Percentiles rank a stretch among this genome's conserved stretches.
Evolutionary conservation across 2,329 filamentous ascomycete genomes (phyloP).

Genomic region (Venturia oleaginea): DNA sequence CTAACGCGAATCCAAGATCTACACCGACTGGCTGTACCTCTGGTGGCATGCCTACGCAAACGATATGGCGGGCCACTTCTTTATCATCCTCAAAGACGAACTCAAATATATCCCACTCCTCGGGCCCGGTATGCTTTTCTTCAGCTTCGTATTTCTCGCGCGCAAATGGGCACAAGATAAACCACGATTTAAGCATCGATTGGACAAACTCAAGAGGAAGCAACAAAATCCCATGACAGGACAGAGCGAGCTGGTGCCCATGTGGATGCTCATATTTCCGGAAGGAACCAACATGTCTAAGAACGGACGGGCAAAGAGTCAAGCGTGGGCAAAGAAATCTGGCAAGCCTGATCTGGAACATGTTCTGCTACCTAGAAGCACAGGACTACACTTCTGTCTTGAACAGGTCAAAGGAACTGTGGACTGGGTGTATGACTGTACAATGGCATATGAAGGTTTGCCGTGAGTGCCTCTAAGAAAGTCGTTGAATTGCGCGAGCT

Average conservation of each 20-base stretch:
- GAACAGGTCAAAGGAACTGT: constrained; percentile 64
- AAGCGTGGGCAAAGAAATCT: constrained; percentile 67
- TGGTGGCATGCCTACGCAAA: constrained; percentile 84
- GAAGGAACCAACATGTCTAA: constrained; percentile 74
- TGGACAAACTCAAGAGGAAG: constrained; percentile 57
- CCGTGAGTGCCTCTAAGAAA: constrained; percentile 51
- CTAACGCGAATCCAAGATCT: constrained; percentile 44
- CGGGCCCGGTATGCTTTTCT: constrained; percentile 76
- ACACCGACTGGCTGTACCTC: constrained; percentile 87
- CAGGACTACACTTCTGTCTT: constrained; percentile 70
- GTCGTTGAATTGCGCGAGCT: constrained; percentile 4
- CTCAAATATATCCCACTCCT: constrained; percentile 75
- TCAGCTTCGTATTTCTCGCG: constrained; percentile 87
- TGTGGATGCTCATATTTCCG: constrained; percentile 85
- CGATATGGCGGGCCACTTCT: constrained; percentile 73
- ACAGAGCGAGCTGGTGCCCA: constrained; percentile 44
- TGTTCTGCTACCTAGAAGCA: constrained; percentile 66
- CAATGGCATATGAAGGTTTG: constrained; percentile 88
- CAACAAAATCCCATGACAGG: constrained; percentile 31
- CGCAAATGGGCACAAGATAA: constrained; percentile 78
- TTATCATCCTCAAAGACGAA: constrained; percentile 84
- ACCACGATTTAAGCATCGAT: constrained; percentile 61
- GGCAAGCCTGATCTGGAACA: constrained; percentile 62
- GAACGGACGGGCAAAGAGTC: constrained; percentile 63
- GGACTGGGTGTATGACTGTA: constrained; percentile 86